phyloP scores from a whole-genome alignment of 805 yeast genomes.

The Sugiyamaella smithiae region DNA sequence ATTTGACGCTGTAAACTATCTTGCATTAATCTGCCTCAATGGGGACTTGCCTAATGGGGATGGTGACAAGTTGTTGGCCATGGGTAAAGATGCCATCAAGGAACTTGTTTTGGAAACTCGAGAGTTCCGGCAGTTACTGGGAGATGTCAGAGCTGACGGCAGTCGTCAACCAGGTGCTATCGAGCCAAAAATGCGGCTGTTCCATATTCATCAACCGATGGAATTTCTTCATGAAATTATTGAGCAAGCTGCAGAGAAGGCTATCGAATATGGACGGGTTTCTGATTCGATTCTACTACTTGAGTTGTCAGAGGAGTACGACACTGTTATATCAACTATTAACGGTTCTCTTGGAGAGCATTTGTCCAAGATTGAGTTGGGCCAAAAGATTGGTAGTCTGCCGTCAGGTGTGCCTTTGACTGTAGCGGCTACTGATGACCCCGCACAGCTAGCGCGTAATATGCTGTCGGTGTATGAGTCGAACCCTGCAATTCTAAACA shows the following conservation, averaged over 20 bases:
- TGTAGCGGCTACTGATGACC: conserved; percentile 34
- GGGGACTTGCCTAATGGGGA: conserved; percentile 32
- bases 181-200: conserved; percentile 68
- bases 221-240: conserved; percentile 69
- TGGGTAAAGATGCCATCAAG: conserved; percentile 74
- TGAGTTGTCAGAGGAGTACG: conserved; percentile 84
- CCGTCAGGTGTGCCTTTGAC: conserved; percentile 33
- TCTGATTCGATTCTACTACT: conserved; percentile 82
- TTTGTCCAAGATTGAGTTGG: conserved; percentile 66
- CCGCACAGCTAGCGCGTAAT: conserved; percentile 39
- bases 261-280: conserved; percentile 87
- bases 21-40: conserved; percentile 63
- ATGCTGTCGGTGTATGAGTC: conserved; percentile 42
- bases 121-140: conserved; percentile 76
- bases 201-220: conserved; percentile 55
- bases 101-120: conserved; percentile 84
- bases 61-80: conserved; percentile 45
- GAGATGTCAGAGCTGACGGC: conserved; percentile 79
- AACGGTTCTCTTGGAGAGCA: conserved; percentile 77
- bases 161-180: conserved; percentile 77
- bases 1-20: conserved; percentile 85
- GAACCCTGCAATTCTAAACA: conserved; percentile 58
- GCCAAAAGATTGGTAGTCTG: conserved; percentile 45
- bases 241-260: conserved; percentile 78
- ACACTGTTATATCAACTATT: conserved; percentile 70